Evolutionary conservation across 2,329 filamentous ascomycete species (phyloP).

Genomic region (Colletotrichum navitas): DNA sequence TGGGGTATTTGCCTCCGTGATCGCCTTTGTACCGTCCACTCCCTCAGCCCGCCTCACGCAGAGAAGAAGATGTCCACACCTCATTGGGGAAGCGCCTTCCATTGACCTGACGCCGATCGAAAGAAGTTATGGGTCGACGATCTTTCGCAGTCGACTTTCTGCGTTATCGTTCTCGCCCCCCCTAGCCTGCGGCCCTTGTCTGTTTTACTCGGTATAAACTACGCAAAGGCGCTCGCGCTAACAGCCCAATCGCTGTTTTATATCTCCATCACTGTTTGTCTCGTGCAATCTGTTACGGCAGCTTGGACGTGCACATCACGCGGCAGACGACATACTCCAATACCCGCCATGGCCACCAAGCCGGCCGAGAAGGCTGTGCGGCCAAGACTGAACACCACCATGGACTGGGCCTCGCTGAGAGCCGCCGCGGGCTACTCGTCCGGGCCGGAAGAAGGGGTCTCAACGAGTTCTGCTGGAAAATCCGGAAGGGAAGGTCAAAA

Average conservation of each 20-base stretch:
- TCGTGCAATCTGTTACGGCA: slow-evolving; percentile 11
- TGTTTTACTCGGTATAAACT: neutral
- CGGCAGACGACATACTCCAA: slow-evolving; percentile 24
- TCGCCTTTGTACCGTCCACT: slow-evolving; percentile 12
- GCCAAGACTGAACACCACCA: slow-evolving; percentile 23
- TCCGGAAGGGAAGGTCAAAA: slow-evolving; percentile 28
- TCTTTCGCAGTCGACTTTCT: slow-evolving; percentile 3
- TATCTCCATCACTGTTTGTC: slow-evolving; percentile 5
- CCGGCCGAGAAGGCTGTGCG: slow-evolving; percentile 18
- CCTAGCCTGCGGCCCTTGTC: neutral
- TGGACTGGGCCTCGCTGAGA: slow-evolving; percentile 18
- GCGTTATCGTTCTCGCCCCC: neutral
- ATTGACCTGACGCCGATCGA: slow-evolving; percentile 1
- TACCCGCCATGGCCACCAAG: slow-evolving; percentile 13
- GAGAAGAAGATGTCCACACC: slow-evolving; percentile 22
- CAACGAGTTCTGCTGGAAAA: slow-evolving; percentile 11
- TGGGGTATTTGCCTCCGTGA: slow-evolving; percentile 12
- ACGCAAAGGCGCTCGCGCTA: neutral
- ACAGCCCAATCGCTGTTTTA: slow-evolving; percentile 13
- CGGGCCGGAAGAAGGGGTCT: slow-evolving; percentile 13
- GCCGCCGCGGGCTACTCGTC: neutral
- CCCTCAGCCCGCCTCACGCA: slow-evolving; percentile 32
- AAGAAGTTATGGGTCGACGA: slow-evolving; percentile 6
- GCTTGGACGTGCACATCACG: slow-evolving; percentile 10
- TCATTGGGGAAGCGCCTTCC: slow-evolving; percentile 23